Conservation (phyloP, 108 stramenopile species). For the Phaeodactylum tricornutum region DNA sequence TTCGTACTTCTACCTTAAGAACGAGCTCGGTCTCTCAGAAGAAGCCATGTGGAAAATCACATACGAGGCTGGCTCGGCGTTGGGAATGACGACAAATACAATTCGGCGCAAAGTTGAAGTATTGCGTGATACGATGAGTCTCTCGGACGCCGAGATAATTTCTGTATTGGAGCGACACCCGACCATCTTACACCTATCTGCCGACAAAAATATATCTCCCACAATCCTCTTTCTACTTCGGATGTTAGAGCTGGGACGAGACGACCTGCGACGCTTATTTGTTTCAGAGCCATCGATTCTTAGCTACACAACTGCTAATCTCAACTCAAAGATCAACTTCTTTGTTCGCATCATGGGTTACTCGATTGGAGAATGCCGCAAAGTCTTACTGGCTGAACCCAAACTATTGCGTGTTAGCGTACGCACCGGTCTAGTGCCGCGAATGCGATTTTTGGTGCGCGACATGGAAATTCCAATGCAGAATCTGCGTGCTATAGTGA, state of each 20-base stretch:
- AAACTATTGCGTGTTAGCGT: slow-evolving; percentile 44
- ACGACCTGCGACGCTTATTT: slow-evolving; percentile 40
- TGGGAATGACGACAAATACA: slow-evolving; percentile 61
- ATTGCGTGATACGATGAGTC: slow-evolving; percentile 37
- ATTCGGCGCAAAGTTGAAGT: slow-evolving; percentile 49
- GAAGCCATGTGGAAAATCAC: slow-evolving; percentile 79
- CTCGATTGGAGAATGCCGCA: slow-evolving; percentile 28
- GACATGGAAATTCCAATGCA: slow-evolving; percentile 46
- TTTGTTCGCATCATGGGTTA: slow-evolving; percentile 52
- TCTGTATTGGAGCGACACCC: slow-evolving; percentile 42
- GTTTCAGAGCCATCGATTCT: slow-evolving; percentile 51
- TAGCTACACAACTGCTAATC: slow-evolving; percentile 45
- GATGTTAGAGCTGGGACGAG: slow-evolving; percentile 39
- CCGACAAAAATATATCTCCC: slow-evolving; percentile 50
- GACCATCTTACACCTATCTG: slow-evolving; percentile 46
- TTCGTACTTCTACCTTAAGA: slow-evolving; percentile 74
- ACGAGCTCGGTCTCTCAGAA: slow-evolving; percentile 62
- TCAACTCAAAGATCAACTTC: slow-evolving; percentile 46
- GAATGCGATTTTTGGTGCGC: slow-evolving; percentile 39
- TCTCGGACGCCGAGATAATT: slow-evolving; percentile 54
- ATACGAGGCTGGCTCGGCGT: slow-evolving; percentile 41
- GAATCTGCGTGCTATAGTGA: slow-evolving; percentile 34
- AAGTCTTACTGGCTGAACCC: slow-evolving; percentile 42
- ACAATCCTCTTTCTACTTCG: slow-evolving; percentile 49
- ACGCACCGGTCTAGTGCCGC: slow-evolving; percentile 47